Evolutionary conservation across 345 rosid genomes (phyloP), one percentile per base, ranked within the genome.

Genomic region (Eutrema heterophyllum): DNA sequence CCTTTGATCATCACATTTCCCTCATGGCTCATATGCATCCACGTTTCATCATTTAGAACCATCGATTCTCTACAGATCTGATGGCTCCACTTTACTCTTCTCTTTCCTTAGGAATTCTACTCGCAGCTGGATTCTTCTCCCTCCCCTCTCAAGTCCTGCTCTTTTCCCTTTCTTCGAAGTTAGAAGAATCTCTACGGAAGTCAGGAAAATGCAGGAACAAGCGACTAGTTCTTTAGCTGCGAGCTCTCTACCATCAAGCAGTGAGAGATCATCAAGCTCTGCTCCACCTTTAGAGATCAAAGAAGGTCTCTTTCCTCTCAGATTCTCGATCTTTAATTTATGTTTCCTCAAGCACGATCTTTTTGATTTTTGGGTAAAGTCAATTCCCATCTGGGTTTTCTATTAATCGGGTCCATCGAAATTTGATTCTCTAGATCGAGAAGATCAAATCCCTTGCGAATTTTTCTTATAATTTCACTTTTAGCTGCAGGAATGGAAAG

Each of bases 191-290:
- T 33, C 27, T 32, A 69, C 16, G 3, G 0, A 21, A 44, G n/a
- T 6, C 6, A 46, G 15, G 16, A 32, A 52, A 54, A 53, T 93
- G 98, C 92, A 90, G 67, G 98, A 89, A 68, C 97, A 83, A 67
- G 83, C 89, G 7, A 84, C 96, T 3, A 87, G 97, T 53, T 89
- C 93, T 15, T 38, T 89, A 13, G 87, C 95, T 1, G 95, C 91
- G 1, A 90, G 87, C 75, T 93, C 97, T 67, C 43, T 90, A 18
- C 91, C 84, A 9, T 91, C 94, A 27, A 91, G 98, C 74, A 89
- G 98, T 58, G 98, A 93, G 79, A 86, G 94, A 79, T 93, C 98
- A 54, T 89, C 97, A 9, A 86, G 98, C 79, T 88, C 98, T 10
- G 90, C 92, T 35, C 86, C 84, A 14, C 97, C 86, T 38, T 83